Base-by-base conservation (phyloP, 2,329 filamentous ascomycete genomes). In the Aaosphaeria pasadenensis region DNA sequence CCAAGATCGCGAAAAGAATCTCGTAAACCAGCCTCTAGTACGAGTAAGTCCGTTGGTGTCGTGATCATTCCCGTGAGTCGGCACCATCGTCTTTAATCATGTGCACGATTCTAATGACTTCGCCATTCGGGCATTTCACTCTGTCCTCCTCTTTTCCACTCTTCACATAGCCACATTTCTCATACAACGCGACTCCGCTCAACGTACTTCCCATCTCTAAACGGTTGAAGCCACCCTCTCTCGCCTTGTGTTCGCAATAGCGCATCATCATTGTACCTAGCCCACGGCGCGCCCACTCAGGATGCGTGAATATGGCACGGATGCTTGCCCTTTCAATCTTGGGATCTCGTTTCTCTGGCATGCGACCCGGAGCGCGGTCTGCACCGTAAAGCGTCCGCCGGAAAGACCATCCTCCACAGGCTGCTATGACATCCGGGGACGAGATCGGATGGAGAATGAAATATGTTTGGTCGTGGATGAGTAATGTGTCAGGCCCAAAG, bases 201-300 rank as follows among this genome's bases (percentile, higher is more conserved):
- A 70, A 45, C 49, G 66, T 70, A 5, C 63, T 64, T 5, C 66
- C 66, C 66, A 70, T 70, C 41, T 70, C 66, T 43, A 69, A 39
- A 31, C 59, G 55, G 31, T 29, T 40, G 40, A 67, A 70, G 4
- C 66, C 66, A 0, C 45, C 63, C 9, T 56, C 59, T 2, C 46
- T 36, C 4, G 66, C 66, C 5, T 50, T 51, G 43, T 47, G 56
- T 46, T 70, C 66, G 43, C 66, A 70, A 49, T 64, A 60, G 54
- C 66, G 53, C 66, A 70, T 68, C 63, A 70, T 60, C 66, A 69
- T 70, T 2, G 65, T 70, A 1, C 66, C 66, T 5, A 70, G 54
- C 0, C 64, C 64, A 4, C 52, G 54, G 2, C 64, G 55, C 35
- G 62, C 61, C 44, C 50, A 66, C 5, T 48, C 50, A 1, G 66